These are phyloP conservation scores for Clavulina sp. DNA, from an alignment of 768 basidiomycete genomes.

Conservation along the genomic window DNA sequence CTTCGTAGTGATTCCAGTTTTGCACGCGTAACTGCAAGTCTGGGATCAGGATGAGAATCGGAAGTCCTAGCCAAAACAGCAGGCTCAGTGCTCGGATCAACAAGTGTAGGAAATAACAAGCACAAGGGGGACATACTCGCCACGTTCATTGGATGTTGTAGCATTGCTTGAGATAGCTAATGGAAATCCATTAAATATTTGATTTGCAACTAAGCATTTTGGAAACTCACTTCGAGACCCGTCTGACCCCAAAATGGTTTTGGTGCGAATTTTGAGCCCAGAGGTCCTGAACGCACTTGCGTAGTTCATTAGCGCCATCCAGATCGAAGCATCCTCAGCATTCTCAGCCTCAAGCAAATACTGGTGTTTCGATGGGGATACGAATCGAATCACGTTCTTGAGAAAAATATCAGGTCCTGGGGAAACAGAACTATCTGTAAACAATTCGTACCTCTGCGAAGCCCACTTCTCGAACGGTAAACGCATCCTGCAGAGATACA, in stretches of 20 bases:
- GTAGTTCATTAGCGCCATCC: slow-evolving; percentile 88
- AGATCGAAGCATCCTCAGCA: slow-evolving; percentile 63
- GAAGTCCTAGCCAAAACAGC: slow-evolving; percentile 38
- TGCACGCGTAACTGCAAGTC: slow-evolving; percentile 47
- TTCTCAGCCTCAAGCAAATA: slow-evolving; percentile 58
- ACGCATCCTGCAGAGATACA: slow-evolving; percentile 52
- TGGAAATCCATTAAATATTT: too few relatives aligned
- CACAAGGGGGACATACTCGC: too few relatives aligned
- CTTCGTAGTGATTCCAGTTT: too few relatives aligned
- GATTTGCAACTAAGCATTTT: too few relatives aligned
- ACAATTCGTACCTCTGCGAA: slow-evolving; percentile 47
- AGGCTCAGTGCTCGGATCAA: background rate
- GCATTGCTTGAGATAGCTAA: too few relatives aligned
- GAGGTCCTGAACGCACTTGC: slow-evolving; percentile 80
- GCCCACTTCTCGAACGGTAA: slow-evolving; percentile 65
- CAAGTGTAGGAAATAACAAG: too few relatives aligned
- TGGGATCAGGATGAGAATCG: slow-evolving; percentile 41
- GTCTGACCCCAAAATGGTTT: too few relatives aligned
- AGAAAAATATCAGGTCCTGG: background rate
- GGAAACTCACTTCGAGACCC: slow-evolving; percentile 49
- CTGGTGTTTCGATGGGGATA: slow-evolving; percentile 60
- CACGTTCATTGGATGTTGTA: too few relatives aligned
- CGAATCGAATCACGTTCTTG: slow-evolving; percentile 52
- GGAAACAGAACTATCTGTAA: background rate
- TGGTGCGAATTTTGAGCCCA: slow-evolving; percentile 64